Evolutionary conservation across 495 filamentous ascomycete genomes (phyloP), one percentile per base, ranked within the genome.

Genomic region (Aspergillus diversus): DNA sequence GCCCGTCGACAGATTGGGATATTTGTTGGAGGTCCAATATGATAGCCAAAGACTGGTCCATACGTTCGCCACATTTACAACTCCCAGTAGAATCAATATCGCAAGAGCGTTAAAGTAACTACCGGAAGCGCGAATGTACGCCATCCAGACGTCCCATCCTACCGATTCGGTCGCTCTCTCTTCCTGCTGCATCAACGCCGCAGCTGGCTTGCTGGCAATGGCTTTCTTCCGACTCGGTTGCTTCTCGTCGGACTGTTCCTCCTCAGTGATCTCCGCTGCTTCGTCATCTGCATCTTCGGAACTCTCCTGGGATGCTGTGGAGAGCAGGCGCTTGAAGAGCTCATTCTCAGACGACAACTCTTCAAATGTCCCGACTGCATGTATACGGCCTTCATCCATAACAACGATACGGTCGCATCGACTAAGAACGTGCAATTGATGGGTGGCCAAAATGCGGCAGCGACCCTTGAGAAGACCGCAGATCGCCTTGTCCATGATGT

Each of bases 401-500:
- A 91, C 93, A 34, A 97, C 84, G 63, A 98, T 91, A 15, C 93
- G 83, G 69, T 97, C 92, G 69, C 92, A 97, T 33, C 93, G 90
- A 65, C 84, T 90, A 15, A 97, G 84, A 31, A 98, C 93, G 77
- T 95, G 93, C 6, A 97, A 84, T 71, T 97, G 95, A 74, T 99
- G 95, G 0, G 95, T 99, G 5, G 94, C 95, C 39, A 99, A 81
- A 35, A 98, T 89, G 34, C 95, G 81, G 71, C 91, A 93, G 66
- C 97, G 96, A 74, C 94, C 85, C 66, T 90, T 90, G 54, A 99
- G 80, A 32, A 97, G 80, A 33, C 94, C 95, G 52, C 92, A 87
- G 52, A 99, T 97, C 39, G 92, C 95, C 60, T 96, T 88, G 69
- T 97, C 93, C 79, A 99, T 97, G 71, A 99, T 95, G 72, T 97